Conservation (phyloP, 1,139 yeast genomes). For the Nakaseomyces nivariensis region DNA sequence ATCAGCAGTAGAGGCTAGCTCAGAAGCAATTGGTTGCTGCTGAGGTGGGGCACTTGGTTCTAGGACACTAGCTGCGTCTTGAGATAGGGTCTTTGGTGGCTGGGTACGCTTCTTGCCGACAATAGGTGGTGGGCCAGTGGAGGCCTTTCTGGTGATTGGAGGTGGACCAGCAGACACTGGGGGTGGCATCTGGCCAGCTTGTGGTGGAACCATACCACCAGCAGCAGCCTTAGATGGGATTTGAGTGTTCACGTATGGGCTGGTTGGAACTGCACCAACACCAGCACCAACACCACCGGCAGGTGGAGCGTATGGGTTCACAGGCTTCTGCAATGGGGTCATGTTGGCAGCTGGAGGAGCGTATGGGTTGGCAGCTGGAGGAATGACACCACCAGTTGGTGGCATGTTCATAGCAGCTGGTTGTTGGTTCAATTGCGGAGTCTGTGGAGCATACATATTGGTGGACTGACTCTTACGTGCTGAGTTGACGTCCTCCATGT, state of each 20-base stretch:
- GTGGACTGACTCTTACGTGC: slow-evolving; percentile 11
- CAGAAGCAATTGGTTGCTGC: slow-evolving; percentile 9
- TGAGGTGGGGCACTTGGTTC: slow-evolving; percentile 12
- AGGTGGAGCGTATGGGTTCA: slow-evolving; percentile 6
- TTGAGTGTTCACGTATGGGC: slow-evolving; percentile 10
- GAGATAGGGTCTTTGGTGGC: slow-evolving; percentile 4
- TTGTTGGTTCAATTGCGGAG: slow-evolving; percentile 7
- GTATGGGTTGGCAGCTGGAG: slow-evolving; percentile 32
- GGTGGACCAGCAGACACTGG: slow-evolving; percentile 21
- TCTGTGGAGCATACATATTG: slow-evolving; percentile 10
- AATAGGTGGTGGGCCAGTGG: slow-evolving; percentile 20
- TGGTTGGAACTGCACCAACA: slow-evolving; percentile 8
- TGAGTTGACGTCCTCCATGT: slow-evolving; percentile 6
- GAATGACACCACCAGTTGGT: slow-evolving; percentile 14
- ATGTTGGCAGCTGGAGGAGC: slow-evolving; percentile 28
- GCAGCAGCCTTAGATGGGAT: slow-evolving; percentile 9
- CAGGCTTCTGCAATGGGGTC: slow-evolving; percentile 1
- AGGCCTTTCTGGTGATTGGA: slow-evolving; percentile 16
- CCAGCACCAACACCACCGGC: slow-evolving; percentile 14
- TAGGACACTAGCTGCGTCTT: slow-evolving; percentile 14
- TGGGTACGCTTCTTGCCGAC: slow-evolving; percentile 12
- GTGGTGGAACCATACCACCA: neutral
- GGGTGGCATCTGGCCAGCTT: neutral
- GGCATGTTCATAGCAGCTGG: slow-evolving; percentile 14
- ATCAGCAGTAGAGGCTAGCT: slow-evolving; percentile 5